Evolutionary conservation across 164 flowering plant species (phyloP).

Genomic region (Vitis vinifera): ASM3070453v1 NC_081813.1:2461501-2462000

Average conservation of each 20-base stretch:
- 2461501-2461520: conserved; percentile 12
- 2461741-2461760: not conserved
- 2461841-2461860: conserved; percentile 13
- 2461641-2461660: not conserved
- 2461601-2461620: not conserved
- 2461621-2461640: not conserved
- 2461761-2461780: conserved; percentile 26
- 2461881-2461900: conserved; percentile 16
- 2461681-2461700: conserved; percentile 1
- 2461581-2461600: not conserved
- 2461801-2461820: conserved; percentile 24
- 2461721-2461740: conserved; percentile 6
- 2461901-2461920: conserved; percentile 19
- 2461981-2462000: not conserved
- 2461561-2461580: conserved; percentile 15
- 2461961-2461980: conserved; percentile 6
- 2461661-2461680: not conserved
- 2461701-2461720: not conserved
- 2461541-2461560: conserved; percentile 6
- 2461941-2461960: not conserved
- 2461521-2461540: not conserved
- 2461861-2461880: conserved; percentile 11
- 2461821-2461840: conserved; percentile 27
- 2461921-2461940: not conserved
- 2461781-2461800: conserved; percentile 39